phyloP scores from a whole-genome alignment of 176 grass and related monocot species.

The Oryza longistaminata region DNA sequence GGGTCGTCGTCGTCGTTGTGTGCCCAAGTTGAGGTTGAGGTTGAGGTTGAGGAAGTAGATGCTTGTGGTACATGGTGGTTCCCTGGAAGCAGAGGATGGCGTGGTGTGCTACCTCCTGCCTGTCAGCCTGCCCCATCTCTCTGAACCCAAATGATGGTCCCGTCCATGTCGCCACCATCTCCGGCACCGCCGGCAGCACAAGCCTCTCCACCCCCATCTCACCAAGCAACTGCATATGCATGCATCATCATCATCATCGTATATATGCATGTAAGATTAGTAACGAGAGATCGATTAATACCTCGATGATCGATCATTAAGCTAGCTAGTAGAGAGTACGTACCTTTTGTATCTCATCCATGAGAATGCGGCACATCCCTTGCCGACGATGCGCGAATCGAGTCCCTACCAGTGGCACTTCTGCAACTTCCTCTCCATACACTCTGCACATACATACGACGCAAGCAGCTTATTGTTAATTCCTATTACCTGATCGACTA shows the following conservation, averaged over 20 bases:
- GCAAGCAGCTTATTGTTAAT: no score
- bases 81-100: slow-evolving; percentile 52
- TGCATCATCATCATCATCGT: not conserved
- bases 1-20: no score
- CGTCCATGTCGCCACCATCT: slow-evolving; percentile 48
- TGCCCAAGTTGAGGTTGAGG: no score
- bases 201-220: slow-evolving; percentile 40
- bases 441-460: slow-evolving; percentile 27
- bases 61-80: slow-evolving; percentile 59
- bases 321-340: no score
- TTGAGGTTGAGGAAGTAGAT: not conserved
- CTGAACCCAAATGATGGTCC: not conserved
- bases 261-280: no score
- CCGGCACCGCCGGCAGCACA: slow-evolving; percentile 45
- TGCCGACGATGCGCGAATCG: slow-evolving; percentile 39
- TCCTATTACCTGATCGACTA: no score
- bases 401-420: slow-evolving; percentile 66
- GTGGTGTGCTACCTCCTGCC: slow-evolving; percentile 26
- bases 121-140: slow-evolving; percentile 29
- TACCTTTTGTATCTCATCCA: slow-evolving; percentile 38
- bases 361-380: slow-evolving; percentile 58
- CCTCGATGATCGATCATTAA: no score
- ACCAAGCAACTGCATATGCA: slow-evolving; percentile 34
- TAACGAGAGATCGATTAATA: no score
- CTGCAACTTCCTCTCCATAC: slow-evolving; percentile 50